These are phyloP conservation scores for Symbiotaphrina buchneri DNA, from an alignment of 495 filamentous ascomycete species.

Conservation along the genomic window DNA sequence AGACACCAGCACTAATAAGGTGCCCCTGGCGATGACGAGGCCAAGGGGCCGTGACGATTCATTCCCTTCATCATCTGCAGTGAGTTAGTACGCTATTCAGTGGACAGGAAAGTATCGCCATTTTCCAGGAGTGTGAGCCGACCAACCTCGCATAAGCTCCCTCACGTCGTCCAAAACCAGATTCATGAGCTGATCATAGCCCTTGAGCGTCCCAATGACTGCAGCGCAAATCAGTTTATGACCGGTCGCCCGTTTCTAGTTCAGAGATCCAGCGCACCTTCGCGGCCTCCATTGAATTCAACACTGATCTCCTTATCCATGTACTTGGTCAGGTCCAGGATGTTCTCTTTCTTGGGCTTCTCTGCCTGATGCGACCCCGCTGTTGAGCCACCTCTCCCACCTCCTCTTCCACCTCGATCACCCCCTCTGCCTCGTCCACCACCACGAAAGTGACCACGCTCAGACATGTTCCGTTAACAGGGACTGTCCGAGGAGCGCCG, in stretches of 20 bases:
- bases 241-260: background rate
- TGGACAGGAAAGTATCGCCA: too few relatives aligned
- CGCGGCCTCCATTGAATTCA: slow-evolving; percentile 88
- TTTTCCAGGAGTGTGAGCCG: too few relatives aligned
- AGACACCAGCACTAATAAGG: slow-evolving; percentile 75
- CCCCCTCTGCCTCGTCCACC: slow-evolving; percentile 2
- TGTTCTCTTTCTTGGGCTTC: slow-evolving; percentile 94
- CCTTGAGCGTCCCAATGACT: slow-evolving; percentile 82
- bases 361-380: slow-evolving; percentile 11
- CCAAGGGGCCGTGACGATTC: slow-evolving; percentile 64
- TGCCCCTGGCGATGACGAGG: slow-evolving; percentile 79
- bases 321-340: slow-evolving; percentile 83
- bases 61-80: slow-evolving; percentile 75
- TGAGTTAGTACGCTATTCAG: too few relatives aligned
- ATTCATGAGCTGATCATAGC: slow-evolving; percentile 95
- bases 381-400: slow-evolving; percentile 7
- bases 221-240: too few relatives aligned
- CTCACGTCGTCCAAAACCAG: slow-evolving; percentile 86
- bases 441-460: slow-evolving; percentile 5
- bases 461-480: slow-evolving; percentile 4
- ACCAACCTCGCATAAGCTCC: slow-evolving; percentile 63
- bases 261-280: slow-evolving; percentile 36
- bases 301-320: slow-evolving; percentile 89
- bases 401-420: slow-evolving; percentile 4
- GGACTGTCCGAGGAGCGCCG: too few relatives aligned